phyloP scores from a whole-genome alignment of 2,329 filamentous ascomycete genomes.

The Colletotrichum navitas region DNA sequence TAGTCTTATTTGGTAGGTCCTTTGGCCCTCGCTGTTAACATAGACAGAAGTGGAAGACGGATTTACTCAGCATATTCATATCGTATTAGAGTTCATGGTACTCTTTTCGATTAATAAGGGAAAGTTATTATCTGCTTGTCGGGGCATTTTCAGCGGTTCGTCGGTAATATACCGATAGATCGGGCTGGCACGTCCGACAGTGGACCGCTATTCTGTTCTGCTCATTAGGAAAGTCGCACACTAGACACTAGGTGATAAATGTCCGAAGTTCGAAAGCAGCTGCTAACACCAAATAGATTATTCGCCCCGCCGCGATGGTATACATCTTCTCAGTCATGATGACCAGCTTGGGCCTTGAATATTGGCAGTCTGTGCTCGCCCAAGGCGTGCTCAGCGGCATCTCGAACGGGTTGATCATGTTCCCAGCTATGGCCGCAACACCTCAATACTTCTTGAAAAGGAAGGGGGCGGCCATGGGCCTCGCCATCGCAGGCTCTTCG shows the following conservation, averaged over 20 bases:
- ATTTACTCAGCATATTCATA: too few species aligned
- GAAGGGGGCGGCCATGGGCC: conserved; percentile 54
- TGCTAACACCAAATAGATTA: conserved; percentile 30
- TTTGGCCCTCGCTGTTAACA: too few species aligned
- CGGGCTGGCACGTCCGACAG: conserved; percentile 36
- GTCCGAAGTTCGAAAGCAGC: background rate
- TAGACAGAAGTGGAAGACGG: too few species aligned
- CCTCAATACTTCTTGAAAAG: conserved; percentile 55
- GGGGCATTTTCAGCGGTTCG: too few species aligned
- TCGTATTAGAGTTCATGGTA: too few species aligned
- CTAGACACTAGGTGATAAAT: too few species aligned
- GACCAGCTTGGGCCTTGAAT: conserved; percentile 52
- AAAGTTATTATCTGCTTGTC: too few species aligned
- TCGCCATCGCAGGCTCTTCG: conserved; percentile 54
- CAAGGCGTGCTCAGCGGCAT: conserved; percentile 55
- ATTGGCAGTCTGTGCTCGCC: conserved; percentile 57
- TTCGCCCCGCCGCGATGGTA: conserved; percentile 39
- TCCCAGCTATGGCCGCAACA: conserved; percentile 54
- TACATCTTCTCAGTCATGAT: conserved; percentile 50
- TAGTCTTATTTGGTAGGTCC: too few species aligned
- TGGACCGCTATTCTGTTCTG: conserved; percentile 48
- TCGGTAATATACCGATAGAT: conserved; percentile 4
- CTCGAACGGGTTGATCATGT: conserved; percentile 50
- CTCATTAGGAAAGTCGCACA: conserved; percentile 41
- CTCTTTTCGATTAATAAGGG: too few species aligned